Evolutionary conservation across 2,329 filamentous ascomycete species (phyloP).

Genomic region (Aureobasidium lini): DNA sequence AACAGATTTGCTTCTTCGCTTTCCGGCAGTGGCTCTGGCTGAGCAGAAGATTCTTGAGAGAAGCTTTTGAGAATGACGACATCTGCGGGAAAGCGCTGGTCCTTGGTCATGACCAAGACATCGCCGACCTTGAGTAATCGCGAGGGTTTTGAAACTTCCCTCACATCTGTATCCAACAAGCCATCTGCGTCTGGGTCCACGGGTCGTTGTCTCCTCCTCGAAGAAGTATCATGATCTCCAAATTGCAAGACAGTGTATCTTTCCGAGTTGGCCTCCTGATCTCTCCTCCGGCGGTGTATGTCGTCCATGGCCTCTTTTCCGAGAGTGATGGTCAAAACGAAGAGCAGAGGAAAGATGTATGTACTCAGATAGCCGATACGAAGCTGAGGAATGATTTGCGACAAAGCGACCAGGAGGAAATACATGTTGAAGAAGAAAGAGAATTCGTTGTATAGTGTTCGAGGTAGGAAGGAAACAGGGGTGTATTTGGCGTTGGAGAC

Average conservation of each 20-base stretch:
- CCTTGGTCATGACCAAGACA: constrained; percentile 85
- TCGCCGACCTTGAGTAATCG: constrained; percentile 89
- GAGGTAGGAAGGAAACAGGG: constrained; percentile 83
- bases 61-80: constrained; percentile 86
- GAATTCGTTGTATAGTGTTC: constrained; percentile 96
- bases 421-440: constrained; percentile 99
- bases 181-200: constrained; percentile 21
- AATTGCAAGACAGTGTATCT: constrained; percentile 73
- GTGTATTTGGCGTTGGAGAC: constrained; percentile 98
- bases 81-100: constrained; percentile 89
- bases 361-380: constrained; percentile 92
- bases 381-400: constrained; percentile 81
- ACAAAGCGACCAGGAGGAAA: constrained; percentile 89
- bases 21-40: constrained; percentile 40
- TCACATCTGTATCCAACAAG: constrained; percentile 23
- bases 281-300: constrained; percentile 73
- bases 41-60: constrained; percentile 31
- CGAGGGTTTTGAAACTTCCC: constrained; percentile 71
- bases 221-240: constrained; percentile 43
- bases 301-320: constrained; percentile 96
- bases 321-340: constrained; percentile 85
- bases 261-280: constrained; percentile 92
- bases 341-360: constrained; percentile 85
- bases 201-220: constrained; percentile 27
- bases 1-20: constrained; percentile 25